These are phyloP conservation scores for Aspergillus nanangensis DNA, from an alignment of 495 filamentous ascomycete genomes.

Conservation along the genomic window DNA sequence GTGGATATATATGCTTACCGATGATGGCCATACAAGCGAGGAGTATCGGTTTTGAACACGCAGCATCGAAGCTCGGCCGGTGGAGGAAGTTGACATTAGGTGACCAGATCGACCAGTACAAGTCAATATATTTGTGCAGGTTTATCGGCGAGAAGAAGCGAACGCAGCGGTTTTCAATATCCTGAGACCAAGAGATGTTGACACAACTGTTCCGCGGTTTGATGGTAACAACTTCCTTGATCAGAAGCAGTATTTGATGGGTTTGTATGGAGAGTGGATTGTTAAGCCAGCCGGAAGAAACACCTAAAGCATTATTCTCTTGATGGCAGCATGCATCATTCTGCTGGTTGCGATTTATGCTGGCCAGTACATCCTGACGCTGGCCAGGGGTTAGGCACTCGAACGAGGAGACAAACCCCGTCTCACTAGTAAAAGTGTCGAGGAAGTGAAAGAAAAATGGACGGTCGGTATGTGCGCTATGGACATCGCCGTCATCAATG, in stretches of 20 bases:
- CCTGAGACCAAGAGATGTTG: slow-evolving; percentile 17
- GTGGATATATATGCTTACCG: not conserved
- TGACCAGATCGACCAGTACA: slow-evolving; percentile 23
- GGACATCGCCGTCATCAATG: not conserved
- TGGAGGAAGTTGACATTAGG: slow-evolving; percentile 22
- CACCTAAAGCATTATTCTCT: too few relatives aligned
- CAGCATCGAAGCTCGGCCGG: slow-evolving; percentile 14
- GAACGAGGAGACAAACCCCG: slow-evolving; percentile 16
- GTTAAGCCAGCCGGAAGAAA: slow-evolving; percentile 6
- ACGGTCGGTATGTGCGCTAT: not conserved
- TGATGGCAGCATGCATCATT: too few relatives aligned
- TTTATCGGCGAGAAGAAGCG: slow-evolving; percentile 21
- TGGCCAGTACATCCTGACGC: slow-evolving; percentile 10
- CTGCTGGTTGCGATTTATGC: not conserved
- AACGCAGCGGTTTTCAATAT: slow-evolving; percentile 11
- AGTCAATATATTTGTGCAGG: slow-evolving; percentile 10
- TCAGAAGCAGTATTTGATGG: slow-evolving; percentile 18
- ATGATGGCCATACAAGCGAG: not conserved
- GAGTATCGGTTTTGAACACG: slow-evolving; percentile 11
- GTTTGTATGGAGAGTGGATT: slow-evolving; percentile 19
- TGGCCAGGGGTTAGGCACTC: slow-evolving; percentile 18
- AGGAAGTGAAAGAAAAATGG: slow-evolving; percentile 13
- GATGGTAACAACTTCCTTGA: slow-evolving; percentile 21
- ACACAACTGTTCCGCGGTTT: slow-evolving; percentile 22
- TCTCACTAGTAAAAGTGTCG: slow-evolving; percentile 18